Conservation (phyloP, 306 rosid species). For the Fragaria ananassa region DNA sequence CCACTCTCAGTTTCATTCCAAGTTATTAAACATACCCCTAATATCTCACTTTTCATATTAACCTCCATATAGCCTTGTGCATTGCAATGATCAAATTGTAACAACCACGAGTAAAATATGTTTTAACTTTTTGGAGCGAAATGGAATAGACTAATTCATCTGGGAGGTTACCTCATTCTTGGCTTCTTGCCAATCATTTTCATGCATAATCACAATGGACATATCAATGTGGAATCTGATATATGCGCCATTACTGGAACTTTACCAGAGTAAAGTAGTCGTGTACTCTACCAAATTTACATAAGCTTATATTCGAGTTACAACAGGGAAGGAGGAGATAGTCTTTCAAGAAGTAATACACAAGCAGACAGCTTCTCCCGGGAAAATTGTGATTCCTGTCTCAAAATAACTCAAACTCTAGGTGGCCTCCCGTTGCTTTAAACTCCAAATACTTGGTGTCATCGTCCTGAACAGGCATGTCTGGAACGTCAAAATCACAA, state of each 20-base stretch:
- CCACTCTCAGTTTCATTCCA: no score
- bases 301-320: slow-evolving; percentile 38
- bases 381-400: neutral
- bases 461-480: slow-evolving; percentile 39
- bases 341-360: slow-evolving; percentile 24
- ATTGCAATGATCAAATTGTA: no score
- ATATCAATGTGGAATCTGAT: neutral
- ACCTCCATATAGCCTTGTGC: no score
- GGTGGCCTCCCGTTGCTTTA: slow-evolving; percentile 55
- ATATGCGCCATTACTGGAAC: slow-evolving; percentile 11
- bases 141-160: neutral
- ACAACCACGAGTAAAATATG: neutral
- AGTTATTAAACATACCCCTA: no score
- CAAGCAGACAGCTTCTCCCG: slow-evolving; percentile 32
- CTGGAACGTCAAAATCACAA: slow-evolving; percentile 51
- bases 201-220: neutral
- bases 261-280: slow-evolving; percentile 19
- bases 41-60: no score
- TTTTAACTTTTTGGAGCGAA: neutral
- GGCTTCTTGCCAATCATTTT: neutral
- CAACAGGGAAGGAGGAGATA: slow-evolving; percentile 23
- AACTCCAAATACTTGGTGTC: slow-evolving; percentile 56
- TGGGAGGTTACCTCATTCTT: neutral
- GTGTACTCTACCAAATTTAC: slow-evolving; percentile 49
- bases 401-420: slow-evolving; percentile 83